phyloP scores from a whole-genome alignment of 441 rosid genomes.

The Mallotus repandus region DNA sequence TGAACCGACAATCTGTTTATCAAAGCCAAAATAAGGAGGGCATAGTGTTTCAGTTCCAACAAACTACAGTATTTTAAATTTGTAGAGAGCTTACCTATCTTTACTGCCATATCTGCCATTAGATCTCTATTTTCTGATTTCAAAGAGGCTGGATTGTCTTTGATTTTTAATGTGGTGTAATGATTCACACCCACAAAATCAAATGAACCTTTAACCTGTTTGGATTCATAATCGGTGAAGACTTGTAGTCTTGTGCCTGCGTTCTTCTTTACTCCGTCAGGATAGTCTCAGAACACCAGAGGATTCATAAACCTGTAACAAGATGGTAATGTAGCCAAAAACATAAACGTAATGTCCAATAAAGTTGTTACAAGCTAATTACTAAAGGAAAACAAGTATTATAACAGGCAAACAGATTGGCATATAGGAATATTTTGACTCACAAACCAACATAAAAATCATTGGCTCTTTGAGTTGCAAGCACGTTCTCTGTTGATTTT shows the following conservation, averaged over 20 bases:
- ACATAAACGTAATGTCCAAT: not conserved
- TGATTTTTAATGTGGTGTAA: slow-evolving; percentile 29
- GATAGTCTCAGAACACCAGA: slow-evolving; percentile 72
- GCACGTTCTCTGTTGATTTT: slow-evolving; percentile 45
- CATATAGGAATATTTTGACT: slow-evolving; percentile 12
- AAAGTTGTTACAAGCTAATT: not conserved
- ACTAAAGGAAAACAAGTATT: not conserved
- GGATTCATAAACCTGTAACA: slow-evolving; percentile 52
- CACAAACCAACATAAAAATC: slow-evolving; percentile 65
- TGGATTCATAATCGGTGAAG: slow-evolving; percentile 48
- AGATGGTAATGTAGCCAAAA: not conserved
- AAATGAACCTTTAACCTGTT: slow-evolving; percentile 52
- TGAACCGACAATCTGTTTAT: not conserved
- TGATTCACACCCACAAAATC: slow-evolving; percentile 63
- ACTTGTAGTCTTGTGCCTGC: slow-evolving; percentile 57
- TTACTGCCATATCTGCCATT: slow-evolving; percentile 37
- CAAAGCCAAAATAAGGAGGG: not conserved
- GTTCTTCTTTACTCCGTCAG: slow-evolving; percentile 51
- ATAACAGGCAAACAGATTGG: too few relatives aligned
- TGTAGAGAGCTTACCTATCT: slow-evolving; percentile 29
- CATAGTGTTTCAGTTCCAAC: not conserved
- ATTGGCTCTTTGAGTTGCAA: slow-evolving; percentile 50
- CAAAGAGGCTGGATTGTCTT: slow-evolving; percentile 32
- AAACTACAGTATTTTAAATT: not conserved
- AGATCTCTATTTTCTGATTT: slow-evolving; percentile 39